Conservation (phyloP, 495 filamentous ascomycete species). For the Aspergillus carlsbadensis region DNA sequence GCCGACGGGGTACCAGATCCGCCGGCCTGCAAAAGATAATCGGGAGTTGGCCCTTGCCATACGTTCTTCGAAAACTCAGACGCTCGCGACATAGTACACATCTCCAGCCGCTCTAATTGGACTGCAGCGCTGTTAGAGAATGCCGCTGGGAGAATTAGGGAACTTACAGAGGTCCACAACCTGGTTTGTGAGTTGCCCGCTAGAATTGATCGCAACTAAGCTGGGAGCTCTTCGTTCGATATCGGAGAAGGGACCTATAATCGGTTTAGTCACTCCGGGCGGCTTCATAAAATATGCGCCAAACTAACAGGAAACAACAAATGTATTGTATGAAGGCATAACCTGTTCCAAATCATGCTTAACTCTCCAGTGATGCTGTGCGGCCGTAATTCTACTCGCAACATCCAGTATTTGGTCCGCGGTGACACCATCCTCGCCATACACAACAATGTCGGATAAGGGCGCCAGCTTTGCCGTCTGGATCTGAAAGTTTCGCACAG, state of each 20-base stretch:
- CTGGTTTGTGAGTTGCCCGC: constrained; percentile 69
- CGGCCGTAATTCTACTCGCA: constrained; percentile 69
- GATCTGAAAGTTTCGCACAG: constrained; percentile 92
- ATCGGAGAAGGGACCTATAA: constrained; percentile 63
- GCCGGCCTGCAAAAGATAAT: constrained; percentile 45
- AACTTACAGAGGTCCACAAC: constrained; percentile 83
- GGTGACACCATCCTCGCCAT: constrained; percentile 65
- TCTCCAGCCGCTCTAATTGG: constrained; percentile 85
- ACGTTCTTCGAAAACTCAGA: constrained; percentile 87
- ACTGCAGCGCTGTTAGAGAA: constrained; percentile 43
- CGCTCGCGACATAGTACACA: constrained; percentile 88
- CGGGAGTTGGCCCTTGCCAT: constrained; percentile 86
- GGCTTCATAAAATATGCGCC: not conserved
- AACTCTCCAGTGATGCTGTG: constrained; percentile 71
- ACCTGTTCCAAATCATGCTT: constrained; percentile 57
- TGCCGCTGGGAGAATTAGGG: not conserved
- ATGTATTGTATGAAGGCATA: constrained; percentile 76
- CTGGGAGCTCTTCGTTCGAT: constrained; percentile 71
- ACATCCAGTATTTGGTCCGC: constrained; percentile 58
- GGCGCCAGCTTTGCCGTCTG: constrained; percentile 87
- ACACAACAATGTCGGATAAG: constrained; percentile 88
- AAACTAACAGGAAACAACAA: constrained; percentile 64
- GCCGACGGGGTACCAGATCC: constrained; percentile 24
- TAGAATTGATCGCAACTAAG: constrained; percentile 72
- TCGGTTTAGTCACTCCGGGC: constrained; percentile 20